These are phyloP conservation scores for Cladophialophora psammophila DNA, from an alignment of 2,329 filamentous ascomycete species.

Conservation along the genomic window DNA sequence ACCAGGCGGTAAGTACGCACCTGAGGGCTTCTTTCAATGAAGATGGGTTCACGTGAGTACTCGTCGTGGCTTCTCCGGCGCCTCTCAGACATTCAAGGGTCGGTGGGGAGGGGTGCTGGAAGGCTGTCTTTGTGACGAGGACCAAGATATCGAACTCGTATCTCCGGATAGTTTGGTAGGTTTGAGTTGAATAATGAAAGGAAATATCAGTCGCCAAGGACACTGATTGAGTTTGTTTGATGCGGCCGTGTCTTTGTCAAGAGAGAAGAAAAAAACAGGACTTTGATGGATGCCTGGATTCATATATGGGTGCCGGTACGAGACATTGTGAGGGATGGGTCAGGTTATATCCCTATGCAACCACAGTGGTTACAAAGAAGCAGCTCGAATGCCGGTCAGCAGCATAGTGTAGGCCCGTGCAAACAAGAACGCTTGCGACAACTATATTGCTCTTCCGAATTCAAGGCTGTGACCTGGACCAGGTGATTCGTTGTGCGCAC, in stretches of 20 bases:
- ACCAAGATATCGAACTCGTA: not conserved
- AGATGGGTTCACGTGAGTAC: conserved; percentile 28
- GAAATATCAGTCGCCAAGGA: not conserved
- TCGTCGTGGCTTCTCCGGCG: conserved; percentile 27
- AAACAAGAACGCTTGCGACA: conserved; percentile 23
- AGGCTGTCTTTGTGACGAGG: conserved; percentile 4
- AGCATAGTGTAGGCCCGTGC: conserved; percentile 18
- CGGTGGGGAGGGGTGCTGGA: not conserved
- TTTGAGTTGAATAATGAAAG: not conserved
- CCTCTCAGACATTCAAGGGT: conserved; percentile 34
- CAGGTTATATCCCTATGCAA: conserved; percentile 19
- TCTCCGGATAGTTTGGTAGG: not conserved
- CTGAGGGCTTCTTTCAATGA: conserved; percentile 34
- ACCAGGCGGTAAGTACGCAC: conserved; percentile 35
- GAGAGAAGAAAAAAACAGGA: not conserved
- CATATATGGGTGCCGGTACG: conserved; percentile 12
- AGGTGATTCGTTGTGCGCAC: conserved; percentile 27
- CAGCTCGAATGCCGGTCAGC: conserved; percentile 13
- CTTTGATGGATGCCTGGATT: conserved; percentile 31
- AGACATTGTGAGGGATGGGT: conserved; percentile 21
- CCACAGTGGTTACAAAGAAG: conserved; percentile 5
- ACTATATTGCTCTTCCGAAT: conserved; percentile 12
- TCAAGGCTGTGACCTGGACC: conserved; percentile 31
- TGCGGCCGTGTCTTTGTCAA: not conserved
- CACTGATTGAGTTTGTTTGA: not conserved